Percentiles rank a stretch among this genome's conserved stretches.
Evolutionary conservation across 1,139 yeast genomes (phyloP).

Genomic region (Candida tetrigidarum): DNA sequence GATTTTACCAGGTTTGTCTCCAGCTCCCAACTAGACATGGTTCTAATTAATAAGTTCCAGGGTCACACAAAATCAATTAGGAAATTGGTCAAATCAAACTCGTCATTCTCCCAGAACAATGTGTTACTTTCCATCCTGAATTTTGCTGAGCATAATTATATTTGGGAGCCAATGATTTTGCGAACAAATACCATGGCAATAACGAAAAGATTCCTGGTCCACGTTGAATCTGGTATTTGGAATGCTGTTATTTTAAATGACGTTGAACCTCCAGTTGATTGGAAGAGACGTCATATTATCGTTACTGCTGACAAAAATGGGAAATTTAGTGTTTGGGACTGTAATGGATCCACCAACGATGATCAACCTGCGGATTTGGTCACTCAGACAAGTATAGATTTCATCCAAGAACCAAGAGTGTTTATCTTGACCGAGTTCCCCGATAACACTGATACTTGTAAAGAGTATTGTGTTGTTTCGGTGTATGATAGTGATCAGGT

Average conservation of each 20-base stretch:
- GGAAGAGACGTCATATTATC: constrained; percentile 36
- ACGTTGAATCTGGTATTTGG: constrained; percentile 27
- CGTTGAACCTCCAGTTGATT: constrained; percentile 22
- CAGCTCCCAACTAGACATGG: constrained; percentile 18
- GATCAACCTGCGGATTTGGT: constrained; percentile 34
- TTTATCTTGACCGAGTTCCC: constrained; percentile 28
- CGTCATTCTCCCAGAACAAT: constrained; percentile 28
- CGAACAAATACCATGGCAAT: constrained; percentile 30
- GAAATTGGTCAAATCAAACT: constrained; percentile 60
- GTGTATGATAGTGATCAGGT: constrained; percentile 30
- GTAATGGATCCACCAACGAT: constrained; percentile 38
- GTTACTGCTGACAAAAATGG: constrained; percentile 61
- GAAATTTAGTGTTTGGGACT: constrained; percentile 67
- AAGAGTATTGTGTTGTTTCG: constrained; percentile 29
- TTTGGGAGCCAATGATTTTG: constrained; percentile 61
- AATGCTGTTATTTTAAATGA: constrained; percentile 42
- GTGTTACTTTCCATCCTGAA: constrained; percentile 45
- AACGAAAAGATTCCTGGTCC: constrained; percentile 40
- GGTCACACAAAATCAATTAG: constrained; percentile 87
- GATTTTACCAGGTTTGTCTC: constrained; percentile 19
- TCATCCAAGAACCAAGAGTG: constrained; percentile 28
- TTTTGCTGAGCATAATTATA: constrained; percentile 57
- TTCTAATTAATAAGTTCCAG: constrained; percentile 57
- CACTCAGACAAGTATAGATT: constrained; percentile 19
- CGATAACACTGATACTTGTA: constrained; percentile 7